These are phyloP conservation scores for Dictyostelium citrinum DNA, from an alignment of 78 protist species.

Conservation along the genomic window DNA sequence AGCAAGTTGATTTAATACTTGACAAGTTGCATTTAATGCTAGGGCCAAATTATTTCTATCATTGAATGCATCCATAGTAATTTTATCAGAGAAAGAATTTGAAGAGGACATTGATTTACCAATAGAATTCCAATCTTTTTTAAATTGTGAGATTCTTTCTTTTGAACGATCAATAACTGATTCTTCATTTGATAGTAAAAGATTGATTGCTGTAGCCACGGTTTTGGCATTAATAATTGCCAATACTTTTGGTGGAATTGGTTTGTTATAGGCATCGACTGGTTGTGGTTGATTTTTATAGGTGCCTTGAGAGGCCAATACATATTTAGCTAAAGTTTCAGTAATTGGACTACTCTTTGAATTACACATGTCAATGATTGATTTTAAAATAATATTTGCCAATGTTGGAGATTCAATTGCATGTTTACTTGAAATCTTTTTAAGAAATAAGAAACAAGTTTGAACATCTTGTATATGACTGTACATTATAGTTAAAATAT, in stretches of 20 bases:
- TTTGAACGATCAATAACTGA: neutral
- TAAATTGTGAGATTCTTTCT: neutral
- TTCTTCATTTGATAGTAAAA: neutral
- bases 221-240: neutral
- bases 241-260: neutral
- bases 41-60: neutral
- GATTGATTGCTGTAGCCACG: neutral
- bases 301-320: neutral
- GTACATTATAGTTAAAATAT: neutral
- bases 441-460: neutral
- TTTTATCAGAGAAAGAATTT: neutral
- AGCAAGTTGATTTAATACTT: neutral
- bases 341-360: neutral
- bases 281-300: neutral
- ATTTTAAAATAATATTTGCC: neutral
- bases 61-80: neutral
- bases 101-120: neutral
- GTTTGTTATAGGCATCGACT: neutral
- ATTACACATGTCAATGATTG: neutral
- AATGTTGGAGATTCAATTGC: neutral
- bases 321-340: neutral
- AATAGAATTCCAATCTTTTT: constrained; percentile 20
- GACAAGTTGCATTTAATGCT: neutral
- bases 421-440: neutral
- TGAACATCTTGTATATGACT: neutral